phyloP scores from a whole-genome alignment of 345 rosid genomes.

The Hirschfeldia incana region DNA sequence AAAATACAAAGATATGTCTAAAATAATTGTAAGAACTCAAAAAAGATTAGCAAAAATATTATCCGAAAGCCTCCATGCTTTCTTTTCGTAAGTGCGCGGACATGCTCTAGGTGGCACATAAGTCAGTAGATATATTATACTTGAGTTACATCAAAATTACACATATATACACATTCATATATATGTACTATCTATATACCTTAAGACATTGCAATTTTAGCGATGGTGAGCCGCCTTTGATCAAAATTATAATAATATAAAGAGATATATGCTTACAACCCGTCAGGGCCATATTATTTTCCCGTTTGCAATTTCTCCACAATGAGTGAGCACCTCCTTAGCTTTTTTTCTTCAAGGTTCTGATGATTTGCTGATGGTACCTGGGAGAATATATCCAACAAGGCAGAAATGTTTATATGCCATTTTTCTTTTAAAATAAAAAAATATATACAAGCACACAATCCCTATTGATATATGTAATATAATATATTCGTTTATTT shows the following conservation, averaged over 20 bases:
- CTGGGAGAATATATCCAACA: slow-evolving; percentile 25
- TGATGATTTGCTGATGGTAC: slow-evolving; percentile 6
- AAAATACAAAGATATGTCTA: not conserved
- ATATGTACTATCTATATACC: slow-evolving; percentile 1
- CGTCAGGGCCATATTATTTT: too few species aligned
- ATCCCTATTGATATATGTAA: not conserved
- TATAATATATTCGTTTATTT: not conserved
- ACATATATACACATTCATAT: not conserved
- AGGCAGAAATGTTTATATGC: slow-evolving; percentile 8
- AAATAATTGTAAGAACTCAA: not conserved
- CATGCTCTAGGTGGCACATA: slow-evolving; percentile 18
- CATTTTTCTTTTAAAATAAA: not conserved
- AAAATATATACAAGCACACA: not conserved
- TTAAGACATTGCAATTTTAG: slow-evolving; percentile 10
- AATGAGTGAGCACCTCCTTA: slow-evolving; percentile 27
- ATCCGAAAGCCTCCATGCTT: not conserved
- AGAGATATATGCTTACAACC: not conserved
- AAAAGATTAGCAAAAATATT: not conserved
- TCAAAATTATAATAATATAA: slow-evolving; percentile 4
- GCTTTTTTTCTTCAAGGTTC: slow-evolving; percentile 1
- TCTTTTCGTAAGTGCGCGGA: slow-evolving; percentile 3
- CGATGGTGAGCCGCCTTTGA: not conserved
- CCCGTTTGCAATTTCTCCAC: not conserved
- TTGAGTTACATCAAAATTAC: slow-evolving; percentile 27
- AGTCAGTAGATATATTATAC: slow-evolving; percentile 8